These are phyloP conservation scores for Apophysomyces variabilis DNA, from an alignment of 371 early-diverging fungal species.

Conservation along the genomic window DNA sequence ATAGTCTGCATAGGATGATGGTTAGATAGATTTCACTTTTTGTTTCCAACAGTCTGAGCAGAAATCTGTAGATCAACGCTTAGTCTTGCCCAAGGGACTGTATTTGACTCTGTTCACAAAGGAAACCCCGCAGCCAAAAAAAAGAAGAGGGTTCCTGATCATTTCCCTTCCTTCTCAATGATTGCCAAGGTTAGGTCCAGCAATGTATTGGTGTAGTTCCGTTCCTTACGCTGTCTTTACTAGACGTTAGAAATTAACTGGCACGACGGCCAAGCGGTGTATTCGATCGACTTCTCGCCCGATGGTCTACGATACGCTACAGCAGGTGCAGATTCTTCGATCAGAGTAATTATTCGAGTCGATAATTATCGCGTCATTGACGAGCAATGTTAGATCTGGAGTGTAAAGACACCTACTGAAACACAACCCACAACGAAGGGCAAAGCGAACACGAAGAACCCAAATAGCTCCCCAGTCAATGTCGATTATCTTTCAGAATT, in stretches of 20 bases:
- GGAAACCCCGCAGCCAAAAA: background rate
- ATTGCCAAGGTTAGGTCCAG: slow-evolving; percentile 6
- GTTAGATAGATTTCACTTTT: no score
- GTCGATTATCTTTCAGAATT: slow-evolving; percentile 87
- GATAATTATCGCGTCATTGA: background rate
- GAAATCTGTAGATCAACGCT: no score
- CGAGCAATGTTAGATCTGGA: slow-evolving; percentile 69
- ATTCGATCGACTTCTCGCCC: slow-evolving; percentile 90
- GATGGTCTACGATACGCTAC: slow-evolving; percentile 79
- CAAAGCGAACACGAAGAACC: slow-evolving; percentile 18
- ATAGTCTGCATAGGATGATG: no score
- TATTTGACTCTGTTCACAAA: background rate
- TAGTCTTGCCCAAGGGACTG: no score
- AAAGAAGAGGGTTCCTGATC: background rate
- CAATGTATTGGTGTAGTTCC: background rate
- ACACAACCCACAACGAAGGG: slow-evolving; percentile 12
- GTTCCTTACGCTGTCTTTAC: background rate
- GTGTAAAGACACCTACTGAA: slow-evolving; percentile 34
- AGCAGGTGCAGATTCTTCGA: slow-evolving; percentile 89
- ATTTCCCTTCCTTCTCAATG: background rate
- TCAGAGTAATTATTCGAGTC: slow-evolving; percentile 66
- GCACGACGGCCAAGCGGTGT: slow-evolving; percentile 92
- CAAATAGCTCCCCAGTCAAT: slow-evolving; percentile 53
- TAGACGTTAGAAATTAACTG: slow-evolving; percentile 90
- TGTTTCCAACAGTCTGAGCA: no score